A percentile compares a stretch with the other conserved stretches of the same genome.
phyloP scores from a whole-genome alignment of 805 yeast species.

The Metschnikowia matae region DNA sequence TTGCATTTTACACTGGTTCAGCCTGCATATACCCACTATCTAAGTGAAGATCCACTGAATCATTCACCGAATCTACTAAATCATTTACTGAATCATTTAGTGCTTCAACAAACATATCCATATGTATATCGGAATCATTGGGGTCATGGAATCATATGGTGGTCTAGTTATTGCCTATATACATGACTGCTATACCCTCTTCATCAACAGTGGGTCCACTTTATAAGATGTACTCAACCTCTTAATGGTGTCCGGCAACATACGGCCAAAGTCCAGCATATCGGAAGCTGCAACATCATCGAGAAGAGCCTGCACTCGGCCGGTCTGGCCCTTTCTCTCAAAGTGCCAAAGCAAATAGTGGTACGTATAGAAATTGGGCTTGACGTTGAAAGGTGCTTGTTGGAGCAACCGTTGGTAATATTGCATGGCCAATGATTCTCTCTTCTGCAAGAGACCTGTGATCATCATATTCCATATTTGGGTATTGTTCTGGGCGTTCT shows the following conservation, averaged over 20 bases:
- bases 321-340: conserved; percentile 25
- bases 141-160: background rate
- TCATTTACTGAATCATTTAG: background rate
- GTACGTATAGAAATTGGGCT: conserved; percentile 50
- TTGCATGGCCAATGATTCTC: conserved; percentile 38
- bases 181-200: background rate
- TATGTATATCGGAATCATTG: too few species aligned
- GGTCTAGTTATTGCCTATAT: background rate
- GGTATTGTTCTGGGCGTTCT: conserved; percentile 32
- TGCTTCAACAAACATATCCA: background rate
- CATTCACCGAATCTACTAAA: too few species aligned
- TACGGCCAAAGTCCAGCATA: conserved; percentile 33
- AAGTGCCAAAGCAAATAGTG: conserved; percentile 44
- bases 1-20: too few species aligned
- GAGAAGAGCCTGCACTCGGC: conserved; percentile 32
- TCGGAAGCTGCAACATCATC: conserved; percentile 32
- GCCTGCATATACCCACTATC: too few species aligned
- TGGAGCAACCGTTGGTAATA: conserved; percentile 36
- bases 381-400: conserved; percentile 18
- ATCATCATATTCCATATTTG: conserved; percentile 42
- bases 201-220: conserved; percentile 17
- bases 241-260: conserved; percentile 35
- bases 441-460: conserved; percentile 23
- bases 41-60: too few species aligned
- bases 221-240: conserved; percentile 15